Evolutionary conservation across 805 yeast species (phyloP).

Genomic region (Pichia exigua): DNA sequence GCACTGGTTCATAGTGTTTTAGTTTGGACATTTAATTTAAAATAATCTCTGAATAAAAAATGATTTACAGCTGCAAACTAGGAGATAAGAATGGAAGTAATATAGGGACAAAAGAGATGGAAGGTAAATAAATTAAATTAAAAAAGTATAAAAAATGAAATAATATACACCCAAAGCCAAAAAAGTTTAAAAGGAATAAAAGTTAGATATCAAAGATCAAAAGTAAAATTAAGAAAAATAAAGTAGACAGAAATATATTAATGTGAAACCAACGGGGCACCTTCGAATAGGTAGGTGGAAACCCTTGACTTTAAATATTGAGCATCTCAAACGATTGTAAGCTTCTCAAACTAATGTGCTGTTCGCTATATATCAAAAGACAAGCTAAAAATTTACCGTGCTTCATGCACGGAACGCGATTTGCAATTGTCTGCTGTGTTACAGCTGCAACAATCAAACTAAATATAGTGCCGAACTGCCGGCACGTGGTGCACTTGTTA

Average conservation of each 20-base stretch:
- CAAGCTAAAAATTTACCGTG: background rate
- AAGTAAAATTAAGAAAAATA: no score
- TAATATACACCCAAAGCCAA: no score
- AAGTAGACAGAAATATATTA: background rate
- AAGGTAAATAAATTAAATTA: no score
- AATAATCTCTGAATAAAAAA: background rate
- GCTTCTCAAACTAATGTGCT: background rate
- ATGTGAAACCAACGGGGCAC: no score
- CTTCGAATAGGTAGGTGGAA: background rate
- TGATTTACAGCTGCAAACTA: background rate
- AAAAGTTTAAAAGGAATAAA: no score
- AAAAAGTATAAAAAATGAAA: no score
- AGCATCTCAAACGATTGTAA: background rate
- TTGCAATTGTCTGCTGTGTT: background rate
- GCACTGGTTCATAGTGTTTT: constrained; percentile 18
- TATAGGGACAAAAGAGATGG: no score
- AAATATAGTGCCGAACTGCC: background rate
- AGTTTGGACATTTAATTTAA: background rate
- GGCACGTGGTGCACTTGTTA: background rate
- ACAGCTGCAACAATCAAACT: background rate
- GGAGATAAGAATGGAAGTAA: background rate
- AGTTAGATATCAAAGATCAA: no score
- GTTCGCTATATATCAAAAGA: background rate
- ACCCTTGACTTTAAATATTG: background rate
- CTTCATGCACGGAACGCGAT: background rate